Base-by-base conservation (phyloP, 208 protist species). In the Trypanosoma boissoni region DNA sequence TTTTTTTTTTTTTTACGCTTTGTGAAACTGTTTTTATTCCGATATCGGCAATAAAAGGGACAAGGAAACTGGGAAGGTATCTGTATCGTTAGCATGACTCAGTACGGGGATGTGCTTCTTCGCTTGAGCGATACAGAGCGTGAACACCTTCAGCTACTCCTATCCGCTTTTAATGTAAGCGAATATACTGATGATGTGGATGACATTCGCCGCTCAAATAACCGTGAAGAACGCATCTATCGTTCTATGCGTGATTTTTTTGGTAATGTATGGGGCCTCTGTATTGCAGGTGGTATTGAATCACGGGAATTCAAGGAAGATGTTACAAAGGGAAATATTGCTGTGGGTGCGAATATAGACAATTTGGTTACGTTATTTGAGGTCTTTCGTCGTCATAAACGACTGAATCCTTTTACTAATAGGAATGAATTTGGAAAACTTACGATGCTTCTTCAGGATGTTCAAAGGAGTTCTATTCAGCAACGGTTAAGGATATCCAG, bases 341-440 rank as follows among this genome's bases (percentile, higher is more conserved):
- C 39, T 27, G 55, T 88, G 34, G 20, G 46, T 12, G 46, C 70
- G 8, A 58, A 83, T 6, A 71, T 78, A 34, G 72, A 68, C 3
- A 61, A 97, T 41, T 93, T 98, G 32, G 81, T 85, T 66, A 74
- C 76, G 23, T 64, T 98, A 7, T 98, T 97, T 75, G 96, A 99
- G 74, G 84, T 99, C 39, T 79, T 94, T 56, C 87, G 98, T 6
- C 86, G 98, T 37, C 95, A 98, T 76, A 99, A 99, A 72, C 88
- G 97, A 28, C 88, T 98, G 56, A 99, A 99, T 68, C 97, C 97
- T 21, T 91, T 88, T 62, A 84, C 72, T 46, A 88, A 97, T 74
- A 75, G 88, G 28, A 76, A 91, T 55, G 84, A 96, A 52, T 99
- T 98, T 72, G 98, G 97, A 29, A 99, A 99, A 71, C 72, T 99